These are phyloP conservation scores for Acanthamoeba sp. DNA, from an alignment of 208 protist species.

Conservation along the genomic window DNA sequence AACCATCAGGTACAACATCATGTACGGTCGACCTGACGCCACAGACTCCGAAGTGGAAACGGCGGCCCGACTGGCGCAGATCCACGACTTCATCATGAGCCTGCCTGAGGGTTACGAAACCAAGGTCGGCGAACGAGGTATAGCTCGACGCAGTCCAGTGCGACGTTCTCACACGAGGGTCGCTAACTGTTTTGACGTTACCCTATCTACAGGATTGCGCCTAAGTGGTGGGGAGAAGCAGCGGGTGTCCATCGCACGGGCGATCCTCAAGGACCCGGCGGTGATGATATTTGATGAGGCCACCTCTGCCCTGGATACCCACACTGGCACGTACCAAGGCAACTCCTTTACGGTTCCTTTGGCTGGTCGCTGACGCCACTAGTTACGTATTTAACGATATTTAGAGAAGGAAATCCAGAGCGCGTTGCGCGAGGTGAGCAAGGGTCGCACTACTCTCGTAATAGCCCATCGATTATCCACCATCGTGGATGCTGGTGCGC, in stretches of 20 bases:
- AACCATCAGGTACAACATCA: constrained; percentile 75
- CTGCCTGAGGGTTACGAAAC: constrained; percentile 88
- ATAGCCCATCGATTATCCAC: constrained; percentile 81
- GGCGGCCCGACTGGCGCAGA: constrained; percentile 79
- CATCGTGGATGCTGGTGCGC: constrained; percentile 75
- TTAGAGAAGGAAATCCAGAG: constrained; percentile 85
- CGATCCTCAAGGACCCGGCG: constrained; percentile 84
- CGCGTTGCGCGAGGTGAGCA: constrained; percentile 74
- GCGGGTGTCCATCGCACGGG: constrained; percentile 89
- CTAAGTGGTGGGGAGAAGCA: constrained; percentile 90
- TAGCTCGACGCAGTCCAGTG: constrained; percentile 31
- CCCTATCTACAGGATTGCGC: not conserved
- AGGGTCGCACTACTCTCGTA: constrained; percentile 81
- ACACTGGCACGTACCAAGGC: constrained; percentile 85
- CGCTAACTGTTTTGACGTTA: not conserved
- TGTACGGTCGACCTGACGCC: constrained; percentile 56
- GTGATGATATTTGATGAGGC: constrained; percentile 91
- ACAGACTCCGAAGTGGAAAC: constrained; percentile 69
- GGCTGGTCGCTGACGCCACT: no score
- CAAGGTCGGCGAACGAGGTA: constrained; percentile 90
- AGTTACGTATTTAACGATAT: not conserved
- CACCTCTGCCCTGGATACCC: constrained; percentile 88
- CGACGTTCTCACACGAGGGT: no score
- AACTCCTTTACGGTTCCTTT: constrained; percentile 69
- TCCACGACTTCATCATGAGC: constrained; percentile 84